A percentile compares a stretch with the other conserved stretches of the same genome.
phyloP scores from a whole-genome alignment of 1,284 basidiomycete species.

The Ganoderma boninense region DNA sequence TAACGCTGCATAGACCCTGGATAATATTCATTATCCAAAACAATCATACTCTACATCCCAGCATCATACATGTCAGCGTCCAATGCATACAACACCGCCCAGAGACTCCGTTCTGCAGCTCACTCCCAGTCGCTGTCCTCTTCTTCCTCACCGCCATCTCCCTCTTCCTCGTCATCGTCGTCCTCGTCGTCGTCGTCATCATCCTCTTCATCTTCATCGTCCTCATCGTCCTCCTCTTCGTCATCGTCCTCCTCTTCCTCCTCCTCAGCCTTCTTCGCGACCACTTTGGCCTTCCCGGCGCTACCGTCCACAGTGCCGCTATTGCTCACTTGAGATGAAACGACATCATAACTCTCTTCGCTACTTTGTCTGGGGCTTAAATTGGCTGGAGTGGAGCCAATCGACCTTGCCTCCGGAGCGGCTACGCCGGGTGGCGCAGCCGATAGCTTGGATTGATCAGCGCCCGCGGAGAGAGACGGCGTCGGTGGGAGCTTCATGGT shows the following conservation, averaged over 20 bases:
- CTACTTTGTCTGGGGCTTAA: slow-evolving; percentile 66
- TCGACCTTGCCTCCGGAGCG: slow-evolving; percentile 39
- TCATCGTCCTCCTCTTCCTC: slow-evolving; percentile 45
- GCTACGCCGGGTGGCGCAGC: slow-evolving; percentile 24
- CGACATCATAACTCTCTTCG: slow-evolving; percentile 78
- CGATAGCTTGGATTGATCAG: slow-evolving; percentile 7
- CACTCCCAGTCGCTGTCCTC: slow-evolving; percentile 79
- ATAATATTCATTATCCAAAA: too few species aligned
- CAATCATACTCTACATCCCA: background rate
- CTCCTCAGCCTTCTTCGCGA: slow-evolving; percentile 44
- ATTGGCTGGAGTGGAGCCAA: slow-evolving; percentile 46
- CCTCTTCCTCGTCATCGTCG: slow-evolving; percentile 20
- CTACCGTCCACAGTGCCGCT: slow-evolving; percentile 31
- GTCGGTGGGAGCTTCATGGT: slow-evolving; percentile 35
- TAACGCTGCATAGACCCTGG: too few species aligned
- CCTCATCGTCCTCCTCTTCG: slow-evolving; percentile 43
- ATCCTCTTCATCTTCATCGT: background rate
- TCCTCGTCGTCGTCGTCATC: slow-evolving; percentile 17
- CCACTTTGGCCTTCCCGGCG: slow-evolving; percentile 26
- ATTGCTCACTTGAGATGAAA: slow-evolving; percentile 57
- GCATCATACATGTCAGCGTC: slow-evolving; percentile 2
- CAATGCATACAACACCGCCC: background rate
- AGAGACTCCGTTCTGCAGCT: slow-evolving; percentile 16
- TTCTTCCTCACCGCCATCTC: slow-evolving; percentile 43
- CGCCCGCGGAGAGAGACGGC: slow-evolving; percentile 2